These are phyloP conservation scores for Apostasia ramifera DNA, from an alignment of 106 monocot species.

Conservation along the genomic window DNA sequence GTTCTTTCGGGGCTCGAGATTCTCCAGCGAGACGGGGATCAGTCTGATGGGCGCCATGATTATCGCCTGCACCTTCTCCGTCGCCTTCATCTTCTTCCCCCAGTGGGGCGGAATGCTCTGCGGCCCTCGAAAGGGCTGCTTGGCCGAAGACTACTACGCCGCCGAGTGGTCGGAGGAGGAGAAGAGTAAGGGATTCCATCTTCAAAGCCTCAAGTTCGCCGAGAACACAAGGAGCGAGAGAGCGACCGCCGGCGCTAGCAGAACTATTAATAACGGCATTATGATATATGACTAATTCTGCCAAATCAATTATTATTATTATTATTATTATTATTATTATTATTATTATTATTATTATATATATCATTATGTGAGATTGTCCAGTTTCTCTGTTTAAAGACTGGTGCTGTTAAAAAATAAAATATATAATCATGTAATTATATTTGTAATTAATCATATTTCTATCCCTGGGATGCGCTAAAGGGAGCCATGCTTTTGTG, in stretches of 20 bases:
- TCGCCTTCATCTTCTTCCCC: constrained; percentile 33
- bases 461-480: too few species aligned
- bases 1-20: constrained; percentile 63
- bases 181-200: constrained; percentile 29
- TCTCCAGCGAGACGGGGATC: constrained; percentile 56
- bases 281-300: too few species aligned
- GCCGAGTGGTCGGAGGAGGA: constrained; percentile 63
- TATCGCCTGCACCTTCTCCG: constrained; percentile 23
- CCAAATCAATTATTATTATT: too few species aligned
- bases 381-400: too few species aligned
- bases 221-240: constrained; percentile 66
- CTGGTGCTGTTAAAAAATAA: too few species aligned
- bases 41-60: constrained; percentile 71
- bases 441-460: too few species aligned
- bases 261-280: too few species aligned
- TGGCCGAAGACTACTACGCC: constrained; percentile 49
- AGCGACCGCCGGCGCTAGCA: constrained; percentile 9
- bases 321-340: too few species aligned
- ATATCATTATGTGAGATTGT: too few species aligned
- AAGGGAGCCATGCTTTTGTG: too few species aligned
- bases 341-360: too few species aligned
- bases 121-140: constrained; percentile 8
- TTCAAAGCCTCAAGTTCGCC: constrained; percentile 55
- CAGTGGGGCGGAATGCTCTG: constrained; percentile 46
- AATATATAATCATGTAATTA: too few species aligned